A percentile compares a stretch with the other conserved stretches of the same genome.
Evolutionary conservation across 2,329 filamentous ascomycete species (phyloP).

Genomic region (Cercospora sesami): DNA sequence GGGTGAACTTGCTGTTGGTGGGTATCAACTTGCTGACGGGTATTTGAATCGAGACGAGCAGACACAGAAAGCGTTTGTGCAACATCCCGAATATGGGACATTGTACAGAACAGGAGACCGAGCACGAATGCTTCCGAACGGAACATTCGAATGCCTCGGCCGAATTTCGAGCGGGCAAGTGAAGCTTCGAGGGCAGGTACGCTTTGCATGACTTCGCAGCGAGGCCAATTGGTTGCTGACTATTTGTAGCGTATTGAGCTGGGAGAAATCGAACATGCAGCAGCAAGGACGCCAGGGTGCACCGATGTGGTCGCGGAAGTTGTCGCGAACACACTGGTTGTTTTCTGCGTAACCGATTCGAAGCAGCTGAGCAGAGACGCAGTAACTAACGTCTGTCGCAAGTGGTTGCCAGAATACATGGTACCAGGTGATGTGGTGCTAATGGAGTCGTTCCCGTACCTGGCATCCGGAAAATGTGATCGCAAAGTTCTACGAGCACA

Average conservation of each 20-base stretch:
- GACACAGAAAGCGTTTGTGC: conserved; percentile 69
- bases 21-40: conserved; percentile 72
- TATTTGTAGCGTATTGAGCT: conserved; percentile 57
- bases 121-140: conserved; percentile 65
- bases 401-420: conserved; percentile 83
- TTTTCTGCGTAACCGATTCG: conserved; percentile 65
- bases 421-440: conserved; percentile 71
- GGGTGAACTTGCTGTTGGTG: conserved; percentile 76
- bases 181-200: conserved; percentile 73
- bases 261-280: conserved; percentile 66
- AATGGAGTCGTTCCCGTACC: conserved; percentile 65
- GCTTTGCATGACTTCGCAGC: background rate
- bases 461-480: conserved; percentile 83
- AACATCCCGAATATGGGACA: conserved; percentile 62
- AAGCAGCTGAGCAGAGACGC: conserved; percentile 38
- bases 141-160: conserved; percentile 78
- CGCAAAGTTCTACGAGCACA: conserved; percentile 61
- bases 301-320: conserved; percentile 68
- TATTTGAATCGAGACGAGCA: conserved; percentile 82
- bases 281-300: conserved; percentile 61
- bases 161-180: conserved; percentile 79
- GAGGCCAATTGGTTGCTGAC: conserved; percentile 2
- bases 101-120: conserved; percentile 86
- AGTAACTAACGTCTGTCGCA: conserved; percentile 62
- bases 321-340: conserved; percentile 66